A percentile compares a stretch with the other conserved stretches of the same genome.
Conservation (phyloP, 2,329 filamentous ascomycete genomes). For the Hypocreales sp. region DNA sequence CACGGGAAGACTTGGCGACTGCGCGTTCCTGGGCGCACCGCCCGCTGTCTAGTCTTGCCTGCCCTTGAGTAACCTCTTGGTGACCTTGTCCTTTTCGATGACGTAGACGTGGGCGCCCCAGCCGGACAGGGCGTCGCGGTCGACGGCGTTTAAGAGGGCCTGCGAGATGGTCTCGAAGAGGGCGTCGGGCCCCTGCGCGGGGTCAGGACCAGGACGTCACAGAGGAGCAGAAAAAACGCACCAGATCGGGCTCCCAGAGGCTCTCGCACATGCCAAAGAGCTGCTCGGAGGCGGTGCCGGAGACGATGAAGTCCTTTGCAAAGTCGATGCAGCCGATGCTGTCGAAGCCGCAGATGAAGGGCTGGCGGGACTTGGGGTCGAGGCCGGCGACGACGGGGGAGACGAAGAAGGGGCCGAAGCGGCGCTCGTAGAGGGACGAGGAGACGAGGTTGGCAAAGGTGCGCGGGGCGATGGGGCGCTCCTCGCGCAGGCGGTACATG, state of each 20-base stretch:
- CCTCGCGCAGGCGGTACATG: conserved; percentile 98
- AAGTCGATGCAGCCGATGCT: conserved; percentile 99
- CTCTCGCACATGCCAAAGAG: conserved; percentile 98
- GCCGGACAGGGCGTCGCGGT: conserved; percentile 89
- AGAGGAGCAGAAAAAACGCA: conserved; percentile 27
- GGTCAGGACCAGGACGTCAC: background rate
- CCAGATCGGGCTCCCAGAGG: conserved; percentile 93
- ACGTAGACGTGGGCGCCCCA: conserved; percentile 99
- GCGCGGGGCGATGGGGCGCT: conserved; percentile 85
- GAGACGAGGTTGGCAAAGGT: conserved; percentile 95
- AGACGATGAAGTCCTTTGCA: conserved; percentile 98
- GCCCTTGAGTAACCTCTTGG: conserved; percentile 95
- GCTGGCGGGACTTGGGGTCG: conserved; percentile 84
- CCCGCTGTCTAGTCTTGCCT: conserved; percentile 75
- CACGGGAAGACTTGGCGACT: too few relatives aligned
- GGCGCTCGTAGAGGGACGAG: conserved; percentile 79
- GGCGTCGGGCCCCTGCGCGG: conserved; percentile 62
- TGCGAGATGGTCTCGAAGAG: conserved; percentile 98
- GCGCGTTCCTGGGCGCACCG: too few relatives aligned
- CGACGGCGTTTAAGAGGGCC: conserved; percentile 85
- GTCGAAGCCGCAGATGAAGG: conserved; percentile 98
- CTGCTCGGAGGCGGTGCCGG: conserved; percentile 90
- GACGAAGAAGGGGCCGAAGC: conserved; percentile 95
- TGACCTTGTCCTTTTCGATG: conserved; percentile 99
- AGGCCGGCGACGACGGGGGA: conserved; percentile 88